These are phyloP conservation scores for Fomitopsis palustris DNA, from an alignment of 1,284 basidiomycete species.

Conservation along the genomic window DNA sequence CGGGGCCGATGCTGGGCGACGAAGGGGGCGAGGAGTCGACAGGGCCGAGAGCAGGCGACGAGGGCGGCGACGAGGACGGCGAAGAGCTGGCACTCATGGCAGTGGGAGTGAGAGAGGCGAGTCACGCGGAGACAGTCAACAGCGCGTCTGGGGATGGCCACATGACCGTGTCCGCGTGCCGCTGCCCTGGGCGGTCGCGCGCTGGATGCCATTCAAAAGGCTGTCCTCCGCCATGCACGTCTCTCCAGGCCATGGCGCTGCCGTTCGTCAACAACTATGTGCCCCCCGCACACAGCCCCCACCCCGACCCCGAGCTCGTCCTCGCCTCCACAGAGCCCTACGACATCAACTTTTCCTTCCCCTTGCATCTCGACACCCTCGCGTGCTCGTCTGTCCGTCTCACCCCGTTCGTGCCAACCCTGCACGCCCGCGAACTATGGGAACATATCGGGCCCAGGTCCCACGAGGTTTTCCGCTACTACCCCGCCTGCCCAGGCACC, in stretches of 20 bases:
- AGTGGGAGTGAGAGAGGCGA: neutral
- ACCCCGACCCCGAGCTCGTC: neutral
- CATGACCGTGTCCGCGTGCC: no score
- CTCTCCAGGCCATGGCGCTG: neutral
- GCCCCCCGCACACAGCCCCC: neutral
- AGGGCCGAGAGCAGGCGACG: slow-evolving; percentile 16
- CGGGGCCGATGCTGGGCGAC: slow-evolving; percentile 14
- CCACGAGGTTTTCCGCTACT: neutral
- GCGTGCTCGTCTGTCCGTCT: neutral
- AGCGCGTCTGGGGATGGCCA: no score
- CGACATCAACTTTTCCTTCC: neutral
- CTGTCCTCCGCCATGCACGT: no score
- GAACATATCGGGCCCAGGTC: neutral
- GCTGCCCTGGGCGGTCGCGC: no score
- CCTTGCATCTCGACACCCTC: neutral
- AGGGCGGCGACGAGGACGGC: slow-evolving; percentile 16
- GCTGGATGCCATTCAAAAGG: no score
- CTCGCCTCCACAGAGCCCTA: neutral
- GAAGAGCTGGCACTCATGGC: slow-evolving; percentile 3
- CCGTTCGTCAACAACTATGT: neutral
- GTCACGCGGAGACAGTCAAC: neutral
- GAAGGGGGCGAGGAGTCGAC: slow-evolving; percentile 22
- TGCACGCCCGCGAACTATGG: neutral
- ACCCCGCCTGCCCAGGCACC: slow-evolving; percentile 11
- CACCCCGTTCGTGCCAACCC: neutral